Evolutionary conservation across 2,329 filamentous ascomycete species (phyloP).

Genomic region (Trichoderma asperellum): DNA sequence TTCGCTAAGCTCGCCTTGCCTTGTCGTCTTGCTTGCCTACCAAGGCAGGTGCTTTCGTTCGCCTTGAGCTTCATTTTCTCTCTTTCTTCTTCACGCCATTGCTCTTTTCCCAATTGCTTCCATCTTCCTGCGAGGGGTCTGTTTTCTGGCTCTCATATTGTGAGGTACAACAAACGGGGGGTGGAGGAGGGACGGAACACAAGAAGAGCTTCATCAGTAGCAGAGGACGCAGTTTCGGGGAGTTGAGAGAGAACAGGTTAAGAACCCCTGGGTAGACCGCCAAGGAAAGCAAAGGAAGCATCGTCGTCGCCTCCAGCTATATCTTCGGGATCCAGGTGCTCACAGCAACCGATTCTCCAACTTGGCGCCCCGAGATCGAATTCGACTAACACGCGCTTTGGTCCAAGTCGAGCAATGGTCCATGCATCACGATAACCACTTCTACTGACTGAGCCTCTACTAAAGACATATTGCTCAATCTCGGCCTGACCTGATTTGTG

Average conservation of each 20-base stretch:
- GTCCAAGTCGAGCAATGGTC: conserved; percentile 3
- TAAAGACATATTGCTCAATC: neutral
- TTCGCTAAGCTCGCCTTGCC: neutral
- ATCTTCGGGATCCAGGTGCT: neutral
- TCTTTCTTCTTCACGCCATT: neutral
- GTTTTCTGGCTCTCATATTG: neutral
- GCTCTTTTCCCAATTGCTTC: neutral
- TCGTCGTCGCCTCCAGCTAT: neutral
- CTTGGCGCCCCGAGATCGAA: neutral
- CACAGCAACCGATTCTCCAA: neutral
- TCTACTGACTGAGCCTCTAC: neutral
- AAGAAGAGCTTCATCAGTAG: neutral
- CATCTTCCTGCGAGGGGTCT: neutral
- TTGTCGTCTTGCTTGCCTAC: neutral
- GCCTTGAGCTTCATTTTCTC: neutral
- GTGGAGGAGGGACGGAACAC: conserved; percentile 11
- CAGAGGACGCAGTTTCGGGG: neutral
- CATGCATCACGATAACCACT: conserved; percentile 12
- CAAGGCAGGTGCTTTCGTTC: neutral
- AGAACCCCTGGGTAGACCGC: neutral
- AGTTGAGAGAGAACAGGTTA: neutral
- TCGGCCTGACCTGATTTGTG: neutral
- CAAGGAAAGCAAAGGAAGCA: neutral
- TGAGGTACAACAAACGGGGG: conserved; percentile 15
- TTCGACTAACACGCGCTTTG: conserved; percentile 3